phyloP scores from a whole-genome alignment of 2,329 filamentous ascomycete species.

The Orbilia quercus region DNA sequence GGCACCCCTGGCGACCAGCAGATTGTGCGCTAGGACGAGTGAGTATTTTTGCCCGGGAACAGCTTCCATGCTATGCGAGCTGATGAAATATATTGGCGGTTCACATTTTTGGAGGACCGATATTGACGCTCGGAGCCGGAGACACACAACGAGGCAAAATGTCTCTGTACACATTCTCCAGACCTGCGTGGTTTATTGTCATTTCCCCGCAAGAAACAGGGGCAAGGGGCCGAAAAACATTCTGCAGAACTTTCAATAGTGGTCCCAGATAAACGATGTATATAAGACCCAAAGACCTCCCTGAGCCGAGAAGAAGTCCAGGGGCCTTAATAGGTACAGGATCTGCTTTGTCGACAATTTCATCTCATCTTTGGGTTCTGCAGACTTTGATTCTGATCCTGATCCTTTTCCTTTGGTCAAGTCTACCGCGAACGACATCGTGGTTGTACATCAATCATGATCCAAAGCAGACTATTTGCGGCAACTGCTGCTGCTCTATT shows the following conservation, averaged over 20 bases:
- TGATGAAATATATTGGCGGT: constrained; percentile 52
- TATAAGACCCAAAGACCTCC: constrained; percentile 55
- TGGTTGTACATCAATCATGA: constrained; percentile 26
- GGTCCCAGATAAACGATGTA: constrained; percentile 44
- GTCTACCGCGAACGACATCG: constrained; percentile 8
- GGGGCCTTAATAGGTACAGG: constrained; percentile 52
- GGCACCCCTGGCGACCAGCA: constrained; percentile 42
- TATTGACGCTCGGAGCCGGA: constrained; percentile 33
- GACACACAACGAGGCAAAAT: constrained; percentile 47
- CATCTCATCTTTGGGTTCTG: constrained; percentile 49
- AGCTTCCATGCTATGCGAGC: constrained; percentile 50
- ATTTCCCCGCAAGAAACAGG: constrained; percentile 56
- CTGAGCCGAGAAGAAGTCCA: constrained; percentile 44
- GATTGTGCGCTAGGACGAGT: constrained; percentile 32
- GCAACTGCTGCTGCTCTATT: constrained; percentile 19
- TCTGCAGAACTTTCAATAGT: constrained; percentile 44
- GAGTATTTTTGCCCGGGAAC: constrained; percentile 50
- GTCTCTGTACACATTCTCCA: constrained; percentile 49
- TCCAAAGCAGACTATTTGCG: constrained; percentile 28
- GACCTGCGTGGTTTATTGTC: constrained; percentile 55
- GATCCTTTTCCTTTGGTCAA: constrained; percentile 23
- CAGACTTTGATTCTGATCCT: constrained; percentile 45
- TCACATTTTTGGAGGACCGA: constrained; percentile 27
- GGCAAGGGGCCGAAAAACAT: constrained; percentile 49
- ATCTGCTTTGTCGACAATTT: constrained; percentile 52